These are phyloP conservation scores for Aschersonia sp. DNA, from an alignment of 2,329 filamentous ascomycete species.

Conservation along the genomic window DNA sequence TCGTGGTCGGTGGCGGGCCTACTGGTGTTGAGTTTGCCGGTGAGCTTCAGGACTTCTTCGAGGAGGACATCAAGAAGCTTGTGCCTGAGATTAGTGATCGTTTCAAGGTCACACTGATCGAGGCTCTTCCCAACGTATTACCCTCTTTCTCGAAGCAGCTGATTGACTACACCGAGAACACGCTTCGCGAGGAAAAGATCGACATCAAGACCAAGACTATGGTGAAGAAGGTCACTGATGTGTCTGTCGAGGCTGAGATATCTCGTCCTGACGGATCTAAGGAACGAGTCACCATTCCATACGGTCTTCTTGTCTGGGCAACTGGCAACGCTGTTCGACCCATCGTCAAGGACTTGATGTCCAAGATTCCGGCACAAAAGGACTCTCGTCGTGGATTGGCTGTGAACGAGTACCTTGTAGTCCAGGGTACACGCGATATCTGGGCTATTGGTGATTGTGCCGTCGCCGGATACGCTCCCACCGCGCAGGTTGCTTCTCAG, in stretches of 20 bases:
- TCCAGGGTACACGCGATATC: slow-evolving; percentile 91
- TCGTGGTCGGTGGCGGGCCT: slow-evolving; percentile 83
- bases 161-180: slow-evolving; percentile 98
- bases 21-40: slow-evolving; percentile 97
- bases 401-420: slow-evolving; percentile 97
- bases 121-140: slow-evolving; percentile 89
- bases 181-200: slow-evolving; percentile 97
- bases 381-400: slow-evolving; percentile 87
- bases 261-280: slow-evolving; percentile 74
- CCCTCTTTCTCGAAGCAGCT: slow-evolving; percentile 98
- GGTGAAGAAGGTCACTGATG: slow-evolving; percentile 94
- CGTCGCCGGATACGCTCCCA: slow-evolving; percentile 92
- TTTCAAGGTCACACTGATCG: slow-evolving; percentile 95
- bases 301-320: slow-evolving; percentile 93
- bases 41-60: slow-evolving; percentile 97
- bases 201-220: slow-evolving; percentile 96
- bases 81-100: slow-evolving; percentile 88
- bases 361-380: slow-evolving; percentile 84
- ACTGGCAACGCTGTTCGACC: slow-evolving; percentile 90
- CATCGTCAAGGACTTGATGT: slow-evolving; percentile 82
- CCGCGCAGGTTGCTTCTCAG: slow-evolving; percentile 89
- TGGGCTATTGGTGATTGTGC: slow-evolving; percentile 98
- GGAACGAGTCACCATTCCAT: slow-evolving; percentile 68
- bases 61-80: slow-evolving; percentile 95
- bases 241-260: slow-evolving; percentile 80